Conservation (phyloP, 2,329 filamentous ascomycete species). For the Xylariaceae sp. region DNA sequence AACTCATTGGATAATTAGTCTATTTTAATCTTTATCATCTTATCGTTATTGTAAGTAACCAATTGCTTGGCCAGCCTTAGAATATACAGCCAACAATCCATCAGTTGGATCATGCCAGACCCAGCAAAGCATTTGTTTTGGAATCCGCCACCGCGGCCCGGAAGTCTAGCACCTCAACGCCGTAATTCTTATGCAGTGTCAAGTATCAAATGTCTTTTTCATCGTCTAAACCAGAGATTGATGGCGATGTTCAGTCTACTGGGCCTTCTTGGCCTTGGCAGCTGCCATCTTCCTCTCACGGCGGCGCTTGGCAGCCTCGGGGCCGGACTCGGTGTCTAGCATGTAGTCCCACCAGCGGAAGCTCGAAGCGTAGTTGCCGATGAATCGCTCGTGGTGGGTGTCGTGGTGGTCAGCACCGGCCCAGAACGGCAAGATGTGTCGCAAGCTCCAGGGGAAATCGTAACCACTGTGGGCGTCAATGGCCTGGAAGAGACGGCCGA, state of each 20-base stretch:
- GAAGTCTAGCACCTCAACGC: background rate
- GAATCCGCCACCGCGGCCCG: too few species aligned
- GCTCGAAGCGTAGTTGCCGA: conserved; percentile 95
- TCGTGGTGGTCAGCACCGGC: conserved; percentile 96
- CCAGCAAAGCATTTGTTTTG: too few species aligned
- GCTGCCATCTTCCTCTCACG: conserved; percentile 65
- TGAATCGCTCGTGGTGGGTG: conserved; percentile 95
- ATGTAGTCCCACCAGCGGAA: conserved; percentile 99
- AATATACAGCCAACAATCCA: too few species aligned
- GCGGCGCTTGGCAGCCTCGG: conserved; percentile 79
- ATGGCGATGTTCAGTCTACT: conserved; percentile 42
- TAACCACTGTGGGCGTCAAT: conserved; percentile 97
- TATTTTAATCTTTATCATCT: too few species aligned
- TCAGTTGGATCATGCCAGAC: too few species aligned
- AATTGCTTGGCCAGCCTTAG: too few species aligned
- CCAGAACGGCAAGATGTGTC: conserved; percentile 97
- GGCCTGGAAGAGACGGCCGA: conserved; percentile 89
- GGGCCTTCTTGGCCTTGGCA: conserved; percentile 59
- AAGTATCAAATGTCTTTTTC: background rate
- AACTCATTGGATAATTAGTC: too few species aligned
- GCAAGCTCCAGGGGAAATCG: conserved; percentile 96
- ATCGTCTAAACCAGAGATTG: background rate
- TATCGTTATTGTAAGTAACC: too few species aligned
- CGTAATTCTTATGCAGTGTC: conserved; percentile 1
- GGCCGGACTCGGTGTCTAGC: conserved; percentile 88